Conservation (phyloP, 1,284 basidiomycete genomes). For the Schizophyllum commune region DNA sequence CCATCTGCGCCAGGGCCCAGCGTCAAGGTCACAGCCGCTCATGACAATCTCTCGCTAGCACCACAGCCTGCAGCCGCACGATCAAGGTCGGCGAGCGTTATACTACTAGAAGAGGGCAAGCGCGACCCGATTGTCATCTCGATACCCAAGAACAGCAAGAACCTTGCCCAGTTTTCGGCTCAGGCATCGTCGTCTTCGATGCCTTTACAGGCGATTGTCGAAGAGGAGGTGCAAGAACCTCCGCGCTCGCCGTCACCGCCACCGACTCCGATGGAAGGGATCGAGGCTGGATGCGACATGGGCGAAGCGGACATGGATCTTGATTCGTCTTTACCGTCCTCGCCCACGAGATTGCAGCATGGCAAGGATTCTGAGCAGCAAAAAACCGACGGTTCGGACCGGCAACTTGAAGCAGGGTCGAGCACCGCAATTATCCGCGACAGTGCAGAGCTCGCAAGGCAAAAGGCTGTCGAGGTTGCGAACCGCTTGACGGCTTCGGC, state of each 20-base stretch:
- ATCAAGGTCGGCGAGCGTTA: neutral
- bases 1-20: no score
- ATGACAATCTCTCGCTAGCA: neutral
- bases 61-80: neutral
- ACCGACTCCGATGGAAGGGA: neutral
- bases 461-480: neutral
- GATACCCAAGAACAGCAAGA: neutral
- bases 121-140: neutral
- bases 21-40: neutral
- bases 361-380: no score
- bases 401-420: no score
- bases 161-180: no score
- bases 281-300: no score
- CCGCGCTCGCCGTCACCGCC: neutral
- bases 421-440: no score
- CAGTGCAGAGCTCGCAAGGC: no score
- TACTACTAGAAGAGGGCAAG: neutral
- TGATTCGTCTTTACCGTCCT: no score
- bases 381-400: no score
- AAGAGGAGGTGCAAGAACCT: neutral
- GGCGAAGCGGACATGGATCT: no score
- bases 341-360: no score
- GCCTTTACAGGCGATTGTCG: neutral
- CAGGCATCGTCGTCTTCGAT: neutral
- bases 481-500: neutral